Percentiles rank a stretch among this genome's conserved stretches.
Conservation (phyloP, 225 moss, liverwort and hornwort species). For the Climacium dendroides region DNA sequence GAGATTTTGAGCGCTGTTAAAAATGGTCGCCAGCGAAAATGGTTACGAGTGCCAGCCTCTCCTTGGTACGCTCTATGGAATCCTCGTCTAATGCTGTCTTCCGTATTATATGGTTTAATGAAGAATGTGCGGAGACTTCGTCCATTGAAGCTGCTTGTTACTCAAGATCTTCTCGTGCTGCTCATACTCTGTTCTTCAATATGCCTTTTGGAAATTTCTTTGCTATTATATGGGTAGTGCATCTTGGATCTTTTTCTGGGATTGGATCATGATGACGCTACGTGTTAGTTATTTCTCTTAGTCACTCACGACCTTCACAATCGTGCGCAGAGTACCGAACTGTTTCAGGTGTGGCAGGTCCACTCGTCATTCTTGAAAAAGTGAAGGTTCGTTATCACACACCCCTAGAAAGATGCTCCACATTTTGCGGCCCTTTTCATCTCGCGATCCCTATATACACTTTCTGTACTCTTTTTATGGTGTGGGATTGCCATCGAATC, state of each 20-base stretch:
- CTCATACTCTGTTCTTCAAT: not conserved
- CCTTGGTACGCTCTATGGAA: slow-evolving; percentile 18
- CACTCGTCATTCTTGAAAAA: slow-evolving; percentile 64
- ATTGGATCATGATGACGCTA: not conserved
- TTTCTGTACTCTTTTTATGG: not conserved
- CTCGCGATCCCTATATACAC: not conserved
- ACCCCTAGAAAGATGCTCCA: not conserved
- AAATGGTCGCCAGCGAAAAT: slow-evolving; percentile 40
- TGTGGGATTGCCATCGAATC: not conserved
- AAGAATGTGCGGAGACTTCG: not conserved
- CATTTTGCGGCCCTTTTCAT: not conserved
- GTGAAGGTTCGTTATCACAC: slow-evolving; percentile 30
- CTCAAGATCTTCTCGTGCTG: not conserved
- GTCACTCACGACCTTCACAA: not conserved
- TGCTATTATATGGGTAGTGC: not conserved
- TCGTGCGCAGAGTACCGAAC: slow-evolving; percentile 48
- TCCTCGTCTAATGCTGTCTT: not conserved
- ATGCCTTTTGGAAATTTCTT: not conserved
- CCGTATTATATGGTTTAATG: too few species aligned
- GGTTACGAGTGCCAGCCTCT: slow-evolving; percentile 55
- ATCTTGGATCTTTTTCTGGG: not conserved
- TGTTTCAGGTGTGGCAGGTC: slow-evolving; percentile 61
- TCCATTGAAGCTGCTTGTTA: not conserved
- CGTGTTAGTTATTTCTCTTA: not conserved
- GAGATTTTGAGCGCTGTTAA: not conserved